phyloP scores from a whole-genome alignment of 768 basidiomycete species.

The Rhizopogon roseolus region DNA sequence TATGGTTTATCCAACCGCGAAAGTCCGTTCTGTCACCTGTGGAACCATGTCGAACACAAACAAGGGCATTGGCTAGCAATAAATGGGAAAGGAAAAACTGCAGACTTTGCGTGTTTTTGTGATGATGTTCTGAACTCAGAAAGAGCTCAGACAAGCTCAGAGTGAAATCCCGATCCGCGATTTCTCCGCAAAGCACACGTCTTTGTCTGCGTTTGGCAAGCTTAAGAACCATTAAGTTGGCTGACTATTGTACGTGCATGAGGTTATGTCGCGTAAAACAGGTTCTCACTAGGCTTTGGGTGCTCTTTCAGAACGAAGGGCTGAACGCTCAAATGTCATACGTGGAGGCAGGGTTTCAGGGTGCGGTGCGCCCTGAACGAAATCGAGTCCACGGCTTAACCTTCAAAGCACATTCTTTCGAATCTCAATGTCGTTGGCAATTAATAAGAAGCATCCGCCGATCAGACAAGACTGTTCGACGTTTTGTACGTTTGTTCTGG shows the following conservation, averaged over 20 bases:
- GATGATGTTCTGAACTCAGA: slow-evolving; percentile 3
- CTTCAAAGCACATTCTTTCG: neutral
- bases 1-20: too few species aligned
- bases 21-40: too few species aligned
- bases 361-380: too few species aligned
- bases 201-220: neutral
- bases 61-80: too few species aligned
- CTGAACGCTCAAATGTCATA: neutral
- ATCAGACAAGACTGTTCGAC: neutral
- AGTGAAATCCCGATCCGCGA: neutral
- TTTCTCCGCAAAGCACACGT: neutral
- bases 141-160: slow-evolving; percentile 4
- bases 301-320: neutral
- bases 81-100: too few species aligned
- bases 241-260: neutral
- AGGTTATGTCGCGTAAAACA: neutral
- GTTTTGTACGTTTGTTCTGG: neutral
- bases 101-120: neutral
- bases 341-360: neutral
- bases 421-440: neutral
- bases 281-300: neutral
- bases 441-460: neutral
- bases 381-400: neutral
- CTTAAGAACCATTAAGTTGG: neutral
- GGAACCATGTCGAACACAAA: too few species aligned